Conservation (phyloP, 2,329 filamentous ascomycete genomes). For the Emergomyces africanus region DNA sequence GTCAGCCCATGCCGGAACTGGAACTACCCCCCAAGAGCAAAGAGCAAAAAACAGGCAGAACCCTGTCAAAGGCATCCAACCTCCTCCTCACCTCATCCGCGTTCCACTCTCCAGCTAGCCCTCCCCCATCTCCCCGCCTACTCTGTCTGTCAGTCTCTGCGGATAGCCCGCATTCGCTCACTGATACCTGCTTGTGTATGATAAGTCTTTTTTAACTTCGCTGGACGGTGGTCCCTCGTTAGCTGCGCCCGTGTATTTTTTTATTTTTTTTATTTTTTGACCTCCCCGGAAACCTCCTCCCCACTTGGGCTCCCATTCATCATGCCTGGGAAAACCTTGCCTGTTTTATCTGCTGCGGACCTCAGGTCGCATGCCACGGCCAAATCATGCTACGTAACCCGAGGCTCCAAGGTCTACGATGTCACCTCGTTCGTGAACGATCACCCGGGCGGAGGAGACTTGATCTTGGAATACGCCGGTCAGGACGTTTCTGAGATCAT, state of each 20-base stretch:
- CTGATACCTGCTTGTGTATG: background rate
- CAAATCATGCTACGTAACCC: constrained; percentile 84
- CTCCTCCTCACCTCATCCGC: background rate
- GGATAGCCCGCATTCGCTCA: background rate
- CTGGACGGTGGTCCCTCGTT: background rate
- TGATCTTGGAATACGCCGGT: constrained; percentile 81
- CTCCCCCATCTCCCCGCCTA: background rate
- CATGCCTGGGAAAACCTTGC: constrained; percentile 73
- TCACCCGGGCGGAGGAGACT: constrained; percentile 79
- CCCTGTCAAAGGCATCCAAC: no score
- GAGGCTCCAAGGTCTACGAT: constrained; percentile 87
- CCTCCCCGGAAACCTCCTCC: background rate
- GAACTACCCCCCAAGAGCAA: no score
- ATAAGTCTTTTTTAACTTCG: background rate
- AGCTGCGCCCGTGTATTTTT: background rate
- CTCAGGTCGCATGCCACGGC: constrained; percentile 66
- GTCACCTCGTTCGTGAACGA: constrained; percentile 81
- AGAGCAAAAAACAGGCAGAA: no score
- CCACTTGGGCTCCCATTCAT: background rate
- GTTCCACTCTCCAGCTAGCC: background rate
- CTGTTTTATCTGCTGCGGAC: constrained; percentile 68
- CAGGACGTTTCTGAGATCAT: constrained; percentile 75
- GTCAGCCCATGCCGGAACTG: background rate
- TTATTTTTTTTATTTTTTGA: no score
- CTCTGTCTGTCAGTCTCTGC: background rate